These are phyloP conservation scores for Ophiocordyceps camponoti-floridani DNA, from an alignment of 2,329 filamentous ascomycete genomes.

Conservation along the genomic window DNA sequence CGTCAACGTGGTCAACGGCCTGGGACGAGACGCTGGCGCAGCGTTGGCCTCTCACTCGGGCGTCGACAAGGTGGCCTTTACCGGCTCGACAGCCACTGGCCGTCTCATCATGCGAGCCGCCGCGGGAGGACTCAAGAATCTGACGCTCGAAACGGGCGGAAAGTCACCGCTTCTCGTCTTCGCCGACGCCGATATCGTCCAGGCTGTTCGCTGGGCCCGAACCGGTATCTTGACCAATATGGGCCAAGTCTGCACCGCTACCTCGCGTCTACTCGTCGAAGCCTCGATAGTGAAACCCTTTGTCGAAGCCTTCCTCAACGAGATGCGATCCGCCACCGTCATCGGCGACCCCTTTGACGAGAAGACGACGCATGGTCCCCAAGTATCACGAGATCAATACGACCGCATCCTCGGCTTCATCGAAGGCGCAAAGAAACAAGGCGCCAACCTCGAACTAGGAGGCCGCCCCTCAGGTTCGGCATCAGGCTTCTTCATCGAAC, in stretches of 20 bases:
- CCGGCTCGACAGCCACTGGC: slow-evolving; percentile 56
- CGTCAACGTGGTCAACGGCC: slow-evolving; percentile 60
- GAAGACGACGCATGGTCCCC: slow-evolving; percentile 75
- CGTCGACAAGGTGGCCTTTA: slow-evolving; percentile 72
- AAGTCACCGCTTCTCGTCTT: slow-evolving; percentile 72
- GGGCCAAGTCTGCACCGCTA: slow-evolving; percentile 53
- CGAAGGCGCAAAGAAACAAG: slow-evolving; percentile 43
- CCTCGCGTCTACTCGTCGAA: slow-evolving; percentile 72
- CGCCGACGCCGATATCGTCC: slow-evolving; percentile 58
- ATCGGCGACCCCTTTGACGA: slow-evolving; percentile 68
- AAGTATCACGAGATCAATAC: slow-evolving; percentile 71
- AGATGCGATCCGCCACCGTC: slow-evolving; percentile 66
- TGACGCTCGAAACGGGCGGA: slow-evolving; percentile 63
- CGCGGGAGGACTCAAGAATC: slow-evolving; percentile 68
- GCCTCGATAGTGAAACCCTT: slow-evolving; percentile 67
- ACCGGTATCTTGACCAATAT: slow-evolving; percentile 49
- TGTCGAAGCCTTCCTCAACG: slow-evolving; percentile 66
- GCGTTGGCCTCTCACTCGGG: slow-evolving; percentile 62
- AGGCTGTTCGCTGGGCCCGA: slow-evolving; percentile 65
- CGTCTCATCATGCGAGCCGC: slow-evolving; percentile 68
- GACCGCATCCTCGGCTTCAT: slow-evolving; percentile 79
- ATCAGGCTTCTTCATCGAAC: slow-evolving; percentile 82
- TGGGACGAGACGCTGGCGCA: slow-evolving; percentile 62
- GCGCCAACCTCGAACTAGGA: slow-evolving; percentile 40
- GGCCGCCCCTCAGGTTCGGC: slow-evolving; percentile 38